Conservation (phyloP, 208 protist species). For the Acanthamoeba castellanii region DNA sequence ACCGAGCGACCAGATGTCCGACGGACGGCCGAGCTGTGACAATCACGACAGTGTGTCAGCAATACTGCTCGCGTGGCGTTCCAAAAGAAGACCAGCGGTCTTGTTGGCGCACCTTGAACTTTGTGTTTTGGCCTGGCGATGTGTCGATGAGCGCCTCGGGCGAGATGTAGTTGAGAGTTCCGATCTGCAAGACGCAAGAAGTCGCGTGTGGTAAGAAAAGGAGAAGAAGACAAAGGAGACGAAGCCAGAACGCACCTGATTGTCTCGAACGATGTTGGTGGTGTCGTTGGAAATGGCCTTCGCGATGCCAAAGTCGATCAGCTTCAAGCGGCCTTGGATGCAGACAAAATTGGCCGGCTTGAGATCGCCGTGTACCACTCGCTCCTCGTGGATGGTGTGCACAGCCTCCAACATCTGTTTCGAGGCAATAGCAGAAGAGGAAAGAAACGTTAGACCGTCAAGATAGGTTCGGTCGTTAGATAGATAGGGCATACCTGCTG, state of each 20-base stretch:
- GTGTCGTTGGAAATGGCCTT: conserved; percentile 88
- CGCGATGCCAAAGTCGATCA: conserved; percentile 95
- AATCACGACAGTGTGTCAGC: background rate
- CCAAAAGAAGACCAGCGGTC: background rate
- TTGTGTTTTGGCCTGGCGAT: conserved; percentile 29
- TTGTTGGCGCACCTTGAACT: conserved; percentile 53
- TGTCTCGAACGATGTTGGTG: conserved; percentile 89
- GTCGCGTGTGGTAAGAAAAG: background rate
- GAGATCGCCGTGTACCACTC: conserved; percentile 92
- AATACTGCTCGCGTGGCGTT: background rate
- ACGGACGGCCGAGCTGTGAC: conserved; percentile 83
- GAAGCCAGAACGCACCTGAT: conserved; percentile 16
- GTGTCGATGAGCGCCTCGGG: conserved; percentile 86
- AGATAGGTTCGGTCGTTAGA: too few relatives aligned
- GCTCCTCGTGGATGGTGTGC: conserved; percentile 88
- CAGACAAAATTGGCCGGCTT: conserved; percentile 94
- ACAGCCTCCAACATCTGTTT: conserved; percentile 89
- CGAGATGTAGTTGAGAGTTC: conserved; percentile 93
- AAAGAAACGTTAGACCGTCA: background rate
- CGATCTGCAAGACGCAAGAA: conserved; percentile 79
- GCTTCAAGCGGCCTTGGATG: conserved; percentile 90
- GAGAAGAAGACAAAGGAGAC: background rate
- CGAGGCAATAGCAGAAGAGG: background rate
- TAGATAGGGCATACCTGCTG: conserved; percentile 83
- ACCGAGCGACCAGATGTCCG: conserved; percentile 90